Evolutionary conservation across 2,329 filamentous ascomycete species (phyloP), one percentile per base, ranked within the genome.

Genomic region (Alternaria conjuncta): DNA sequence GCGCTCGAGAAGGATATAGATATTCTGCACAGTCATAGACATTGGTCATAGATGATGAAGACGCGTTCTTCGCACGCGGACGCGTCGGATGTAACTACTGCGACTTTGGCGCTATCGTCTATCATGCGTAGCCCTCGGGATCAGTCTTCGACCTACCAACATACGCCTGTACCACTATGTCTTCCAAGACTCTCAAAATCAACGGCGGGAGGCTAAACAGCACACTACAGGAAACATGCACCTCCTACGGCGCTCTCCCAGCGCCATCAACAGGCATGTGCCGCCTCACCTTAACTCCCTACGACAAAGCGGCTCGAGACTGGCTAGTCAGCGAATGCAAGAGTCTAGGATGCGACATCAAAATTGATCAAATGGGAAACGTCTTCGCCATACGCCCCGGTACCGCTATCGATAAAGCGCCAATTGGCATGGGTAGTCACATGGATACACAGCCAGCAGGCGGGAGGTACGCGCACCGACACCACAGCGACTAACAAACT

Each of bases 201-300:
- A 74, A 77, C 44, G 68, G 64, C 20, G 66, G 68, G 3, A 69
- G 71, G 9, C 61, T 75, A 8, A 75, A 75, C 23, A 50, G 49
- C 20, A 76, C 68, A 1, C 56, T 75, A 2, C 72, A 76, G 50
- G 64, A 65, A 10, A 76, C 74, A 10, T 76, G 75, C 60, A 67
- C 74, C 13, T 60, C 61, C 66, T 74, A 74, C 69, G 74, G 73
- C 8, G 74, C 74, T 25, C 62, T 75, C 4, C 56, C 68, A 6
- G 63, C 70, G 10, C 70, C 64, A 5, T 71, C 71, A 53, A 91
- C 89, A 0, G 92, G 92, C 63, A 94, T 95, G 92, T 86, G 88
- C 41, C 88, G 92, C 2, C 85, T 94, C 1, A 83, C 91, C 2
- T 83, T 94, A 12, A 77, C 68, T 9, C 55, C 61, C 21, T 74